Conservation (phyloP, 2,329 filamentous ascomycete species). For the Trichoderma sp. region DNA sequence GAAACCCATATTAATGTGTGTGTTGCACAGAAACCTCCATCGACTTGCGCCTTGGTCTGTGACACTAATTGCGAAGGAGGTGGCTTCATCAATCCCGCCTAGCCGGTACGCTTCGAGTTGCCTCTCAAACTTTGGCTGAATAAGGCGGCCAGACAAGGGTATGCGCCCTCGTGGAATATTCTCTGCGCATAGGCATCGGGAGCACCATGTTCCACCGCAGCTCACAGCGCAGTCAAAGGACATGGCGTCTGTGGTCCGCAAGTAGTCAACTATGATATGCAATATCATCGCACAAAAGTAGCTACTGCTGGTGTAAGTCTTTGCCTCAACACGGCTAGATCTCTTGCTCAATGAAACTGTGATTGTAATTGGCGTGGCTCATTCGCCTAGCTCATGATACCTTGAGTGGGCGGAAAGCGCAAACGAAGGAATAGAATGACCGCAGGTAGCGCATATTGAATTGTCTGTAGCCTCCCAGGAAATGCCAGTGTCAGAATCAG, state of each 20-base stretch:
- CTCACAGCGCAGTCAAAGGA: background rate
- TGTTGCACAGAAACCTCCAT: background rate
- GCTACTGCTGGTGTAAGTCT: background rate
- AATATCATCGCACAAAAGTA: background rate
- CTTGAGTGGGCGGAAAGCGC: slow-evolving; percentile 54
- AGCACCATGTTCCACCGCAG: background rate
- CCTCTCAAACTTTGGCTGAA: background rate
- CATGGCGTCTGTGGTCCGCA: background rate
- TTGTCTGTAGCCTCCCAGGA: slow-evolving; percentile 35
- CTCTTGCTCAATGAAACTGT: background rate
- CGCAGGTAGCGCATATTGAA: slow-evolving; percentile 47
- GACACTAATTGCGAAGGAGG: background rate
- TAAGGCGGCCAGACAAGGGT: background rate
- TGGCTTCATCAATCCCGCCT: background rate
- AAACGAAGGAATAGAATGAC: slow-evolving; percentile 54
- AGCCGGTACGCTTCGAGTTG: background rate
- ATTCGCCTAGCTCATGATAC: slow-evolving; percentile 36
- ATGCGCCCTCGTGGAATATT: background rate
- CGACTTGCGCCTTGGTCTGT: background rate
- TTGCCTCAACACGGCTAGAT: background rate
- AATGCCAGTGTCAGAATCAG: slow-evolving; percentile 23
- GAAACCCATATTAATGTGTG: background rate
- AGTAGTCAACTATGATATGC: background rate
- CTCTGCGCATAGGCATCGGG: background rate
- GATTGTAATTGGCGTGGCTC: background rate